A percentile compares a stretch with the other conserved stretches of the same genome.
These are phyloP conservation scores for Brassica cretica DNA, from an alignment of 345 rosid species.

Conservation along the genomic window DNA sequence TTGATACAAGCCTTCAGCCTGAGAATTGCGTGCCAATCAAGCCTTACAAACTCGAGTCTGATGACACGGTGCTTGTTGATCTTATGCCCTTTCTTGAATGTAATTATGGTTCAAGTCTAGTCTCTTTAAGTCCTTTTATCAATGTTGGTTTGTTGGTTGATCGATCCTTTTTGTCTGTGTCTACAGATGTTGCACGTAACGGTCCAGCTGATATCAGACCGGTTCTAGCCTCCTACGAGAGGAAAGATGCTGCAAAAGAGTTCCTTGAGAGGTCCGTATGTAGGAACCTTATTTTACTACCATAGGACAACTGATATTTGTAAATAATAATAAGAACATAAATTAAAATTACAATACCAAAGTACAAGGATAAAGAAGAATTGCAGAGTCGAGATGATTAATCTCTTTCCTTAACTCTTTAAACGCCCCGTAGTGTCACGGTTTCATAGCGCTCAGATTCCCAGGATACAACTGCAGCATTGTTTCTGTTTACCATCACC, in stretches of 20 bases:
- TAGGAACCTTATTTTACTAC: no score
- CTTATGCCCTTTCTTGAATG: conserved; percentile 98
- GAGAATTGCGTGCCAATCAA: conserved; percentile 80
- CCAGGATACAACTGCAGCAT: no score
- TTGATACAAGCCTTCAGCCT: conserved; percentile 81
- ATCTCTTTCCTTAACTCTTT: no score
- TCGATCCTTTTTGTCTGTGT: conserved; percentile 6
- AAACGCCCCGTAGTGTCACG: no score
- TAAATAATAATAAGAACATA: no score
- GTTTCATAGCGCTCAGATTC: no score
- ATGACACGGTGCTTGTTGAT: conserved; percentile 86
- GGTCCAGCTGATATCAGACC: conserved; percentile 79
- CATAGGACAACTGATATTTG: no score
- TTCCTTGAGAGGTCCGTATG: conserved; percentile 71
- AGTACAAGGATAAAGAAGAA: no score
- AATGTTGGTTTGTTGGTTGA: conserved; percentile 14
- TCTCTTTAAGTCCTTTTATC: neutral
- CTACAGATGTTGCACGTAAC: conserved; percentile 78
- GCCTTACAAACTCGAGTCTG: conserved; percentile 76
- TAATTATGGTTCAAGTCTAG: conserved; percentile 39
- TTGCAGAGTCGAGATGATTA: no score
- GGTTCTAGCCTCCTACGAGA: conserved; percentile 69
- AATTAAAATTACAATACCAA: no score
- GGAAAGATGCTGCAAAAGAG: conserved; percentile 76
- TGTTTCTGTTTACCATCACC: no score